Conservation (phyloP, 164 flowering plant genomes). For the Paratinospora sagittata region DNA sequence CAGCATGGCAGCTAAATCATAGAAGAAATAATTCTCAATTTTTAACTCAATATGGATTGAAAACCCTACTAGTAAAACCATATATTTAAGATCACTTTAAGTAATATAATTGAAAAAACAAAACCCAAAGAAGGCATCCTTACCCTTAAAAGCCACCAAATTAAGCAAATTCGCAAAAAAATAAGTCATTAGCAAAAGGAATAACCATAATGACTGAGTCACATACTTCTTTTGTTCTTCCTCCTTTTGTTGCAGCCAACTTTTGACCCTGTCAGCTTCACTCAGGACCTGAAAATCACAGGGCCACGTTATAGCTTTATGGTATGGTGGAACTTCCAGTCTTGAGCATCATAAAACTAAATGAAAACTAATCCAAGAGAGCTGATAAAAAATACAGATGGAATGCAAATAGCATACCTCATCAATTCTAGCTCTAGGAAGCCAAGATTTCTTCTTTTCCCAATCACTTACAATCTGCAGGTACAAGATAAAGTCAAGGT, state of each 20-base stretch:
- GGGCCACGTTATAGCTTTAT: too few species aligned
- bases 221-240: slow-evolving; percentile 79
- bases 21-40: neutral
- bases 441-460: slow-evolving; percentile 83
- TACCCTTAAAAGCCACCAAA: neutral
- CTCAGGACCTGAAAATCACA: slow-evolving; percentile 46
- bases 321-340: neutral
- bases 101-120: too few species aligned
- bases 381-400: neutral
- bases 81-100: too few species aligned
- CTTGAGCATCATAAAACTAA: neutral
- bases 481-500: slow-evolving; percentile 1
- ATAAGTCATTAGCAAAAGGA: neutral
- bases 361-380: neutral
- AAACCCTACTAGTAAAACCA: neutral
- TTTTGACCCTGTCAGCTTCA: slow-evolving; percentile 58
- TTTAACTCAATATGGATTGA: neutral
- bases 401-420: slow-evolving; percentile 43
- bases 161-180: slow-evolving; percentile 1
- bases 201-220: neutral
- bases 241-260: slow-evolving; percentile 82
- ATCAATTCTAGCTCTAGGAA: slow-evolving; percentile 69
- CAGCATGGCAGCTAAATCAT: neutral
- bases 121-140: neutral
- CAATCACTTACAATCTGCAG: slow-evolving; percentile 65